These are phyloP conservation scores for Hsuehochloa calcarea DNA, from an alignment of 176 grass and related monocot species.

Conservation along the genomic window DNA sequence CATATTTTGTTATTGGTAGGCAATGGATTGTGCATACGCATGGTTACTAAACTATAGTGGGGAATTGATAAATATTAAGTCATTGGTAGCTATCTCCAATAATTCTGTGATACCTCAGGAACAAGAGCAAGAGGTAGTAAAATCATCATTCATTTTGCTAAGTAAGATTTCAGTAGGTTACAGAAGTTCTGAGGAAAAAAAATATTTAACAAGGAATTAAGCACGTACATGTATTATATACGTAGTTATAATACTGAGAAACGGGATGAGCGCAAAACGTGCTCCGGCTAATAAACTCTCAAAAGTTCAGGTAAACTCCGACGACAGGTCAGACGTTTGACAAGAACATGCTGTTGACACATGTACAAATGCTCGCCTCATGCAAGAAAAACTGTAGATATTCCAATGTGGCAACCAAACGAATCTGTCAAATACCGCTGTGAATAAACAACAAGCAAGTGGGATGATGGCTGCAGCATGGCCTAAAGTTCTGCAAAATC, in stretches of 20 bases:
- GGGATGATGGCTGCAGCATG: not conserved
- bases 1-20: not conserved
- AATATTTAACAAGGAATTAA: not conserved
- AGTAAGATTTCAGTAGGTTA: not conserved
- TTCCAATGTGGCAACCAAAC: not conserved
- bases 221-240: not conserved
- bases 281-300: not conserved
- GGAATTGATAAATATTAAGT: not conserved
- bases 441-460: not conserved
- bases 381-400: not conserved
- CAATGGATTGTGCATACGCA: not conserved
- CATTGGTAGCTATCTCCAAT: not conserved
- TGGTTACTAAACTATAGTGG: not conserved
- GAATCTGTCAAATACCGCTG: not conserved
- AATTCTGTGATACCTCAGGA: not conserved
- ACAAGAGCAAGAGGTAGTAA: not conserved
- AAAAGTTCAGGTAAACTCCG: not conserved
- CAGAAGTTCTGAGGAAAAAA: not conserved
- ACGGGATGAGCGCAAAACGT: not conserved
- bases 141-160: not conserved
- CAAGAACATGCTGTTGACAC: not conserved
- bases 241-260: not conserved
- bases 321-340: not conserved
- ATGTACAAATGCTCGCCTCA: not conserved
- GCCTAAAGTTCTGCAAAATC: not conserved